Evolutionary conservation across 768 basidiomycete species (phyloP).

Genomic region (Epithele typhae): DNA sequence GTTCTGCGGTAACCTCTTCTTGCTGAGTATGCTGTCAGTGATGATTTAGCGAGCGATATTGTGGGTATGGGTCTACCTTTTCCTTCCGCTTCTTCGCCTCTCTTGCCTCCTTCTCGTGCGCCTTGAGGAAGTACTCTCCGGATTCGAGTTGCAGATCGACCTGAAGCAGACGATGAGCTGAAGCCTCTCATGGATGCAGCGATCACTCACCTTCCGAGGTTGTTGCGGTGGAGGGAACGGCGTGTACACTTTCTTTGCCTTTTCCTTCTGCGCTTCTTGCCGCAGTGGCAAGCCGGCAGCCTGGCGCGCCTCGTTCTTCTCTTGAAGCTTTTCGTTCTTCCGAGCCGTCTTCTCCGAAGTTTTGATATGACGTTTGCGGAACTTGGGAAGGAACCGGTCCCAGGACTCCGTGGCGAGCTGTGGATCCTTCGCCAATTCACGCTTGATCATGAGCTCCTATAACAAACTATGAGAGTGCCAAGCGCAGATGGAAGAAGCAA

Average conservation of each 20-base stretch:
- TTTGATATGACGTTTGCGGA: constrained; percentile 88
- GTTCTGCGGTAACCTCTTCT: constrained; percentile 66
- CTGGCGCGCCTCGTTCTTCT: constrained; percentile 59
- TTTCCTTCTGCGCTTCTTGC: constrained; percentile 33
- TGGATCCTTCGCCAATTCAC: constrained; percentile 97
- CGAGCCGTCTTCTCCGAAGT: constrained; percentile 91
- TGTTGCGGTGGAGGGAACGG: constrained; percentile 96
- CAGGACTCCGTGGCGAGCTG: constrained; percentile 91
- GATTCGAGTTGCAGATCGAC: constrained; percentile 93
- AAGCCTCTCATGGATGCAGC: not conserved
- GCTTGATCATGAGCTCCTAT: constrained; percentile 96
- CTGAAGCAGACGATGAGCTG: constrained; percentile 30
- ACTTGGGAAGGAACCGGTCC: constrained; percentile 96
- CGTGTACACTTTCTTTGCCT: constrained; percentile 90
- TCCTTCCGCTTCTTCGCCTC: constrained; percentile 70
- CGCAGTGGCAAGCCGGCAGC: constrained; percentile 59
- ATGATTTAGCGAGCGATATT: not conserved
- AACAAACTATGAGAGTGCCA: not conserved
- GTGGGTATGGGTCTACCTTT: constrained; percentile 63
- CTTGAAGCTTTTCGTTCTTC: constrained; percentile 71
- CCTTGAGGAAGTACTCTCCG: constrained; percentile 97
- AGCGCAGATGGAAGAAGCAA: not conserved
- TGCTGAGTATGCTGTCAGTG: constrained; percentile 45
- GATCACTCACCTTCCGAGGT: constrained; percentile 75
- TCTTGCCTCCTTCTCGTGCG: constrained; percentile 75